phyloP scores from a whole-genome alignment of 305 asterid genomes.

The Solanum hybrid region DNA sequence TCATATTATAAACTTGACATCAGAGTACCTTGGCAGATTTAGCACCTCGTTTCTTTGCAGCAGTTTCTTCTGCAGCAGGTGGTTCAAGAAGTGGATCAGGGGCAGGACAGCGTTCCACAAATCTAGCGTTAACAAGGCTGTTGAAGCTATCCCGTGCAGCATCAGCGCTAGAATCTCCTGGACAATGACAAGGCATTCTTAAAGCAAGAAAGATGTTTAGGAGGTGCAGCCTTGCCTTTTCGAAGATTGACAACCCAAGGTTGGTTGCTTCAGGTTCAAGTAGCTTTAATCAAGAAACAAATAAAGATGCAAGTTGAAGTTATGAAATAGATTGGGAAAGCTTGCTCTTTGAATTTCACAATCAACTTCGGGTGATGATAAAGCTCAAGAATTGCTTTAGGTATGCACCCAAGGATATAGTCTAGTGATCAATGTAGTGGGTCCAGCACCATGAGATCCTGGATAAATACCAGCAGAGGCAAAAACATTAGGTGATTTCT shows the following conservation, averaged over 20 bases:
- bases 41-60: constrained; percentile 42
- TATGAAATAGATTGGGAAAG: neutral
- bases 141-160: constrained; percentile 39
- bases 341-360: neutral
- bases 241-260: neutral
- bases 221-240: neutral
- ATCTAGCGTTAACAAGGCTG: constrained; percentile 52
- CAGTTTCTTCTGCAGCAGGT: constrained; percentile 35
- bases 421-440: neutral
- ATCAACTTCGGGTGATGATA: neutral
- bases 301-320: neutral
- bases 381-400: neutral
- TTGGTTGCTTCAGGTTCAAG: constrained; percentile 2
- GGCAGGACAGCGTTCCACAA: constrained; percentile 82
- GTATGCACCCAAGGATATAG: neutral
- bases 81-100: constrained; percentile 71
- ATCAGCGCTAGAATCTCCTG: constrained; percentile 43
- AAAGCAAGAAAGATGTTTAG: constrained; percentile 1
- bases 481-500: neutral
- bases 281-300: constrained; percentile 10
- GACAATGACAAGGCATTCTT: constrained; percentile 11
- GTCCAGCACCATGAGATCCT: neutral
- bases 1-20: constrained; percentile 6
- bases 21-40: constrained; percentile 52
- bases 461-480: neutral